Conservation (phyloP, 2,329 filamentous ascomycete genomes). For the Beauveria pseudobassiana region DNA sequence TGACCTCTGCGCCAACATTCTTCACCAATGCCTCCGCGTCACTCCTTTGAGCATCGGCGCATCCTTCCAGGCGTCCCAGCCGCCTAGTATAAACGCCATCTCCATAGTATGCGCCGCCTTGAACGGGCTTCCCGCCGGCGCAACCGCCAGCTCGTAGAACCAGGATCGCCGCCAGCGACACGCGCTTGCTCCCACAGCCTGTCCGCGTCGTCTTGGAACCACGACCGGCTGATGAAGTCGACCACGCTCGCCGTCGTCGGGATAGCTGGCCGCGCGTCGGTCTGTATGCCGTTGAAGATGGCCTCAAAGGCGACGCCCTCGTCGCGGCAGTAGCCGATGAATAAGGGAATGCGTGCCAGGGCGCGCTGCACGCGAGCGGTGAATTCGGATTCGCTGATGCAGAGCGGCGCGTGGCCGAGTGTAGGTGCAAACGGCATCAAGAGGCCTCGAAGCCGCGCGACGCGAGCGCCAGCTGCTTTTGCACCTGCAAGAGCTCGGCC, state of each 20-base stretch:
- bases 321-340: constrained; percentile 8
- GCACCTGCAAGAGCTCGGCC: constrained; percentile 6
- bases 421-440: constrained; percentile 11
- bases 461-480: constrained; percentile 5
- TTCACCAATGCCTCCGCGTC: constrained; percentile 3
- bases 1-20: constrained; percentile 11
- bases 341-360: neutral
- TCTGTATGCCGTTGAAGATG: neutral
- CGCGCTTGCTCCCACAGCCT: neutral
- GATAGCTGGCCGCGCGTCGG: neutral
- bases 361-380: neutral
- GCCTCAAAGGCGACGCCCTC: constrained; percentile 10
- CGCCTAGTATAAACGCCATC: constrained; percentile 14
- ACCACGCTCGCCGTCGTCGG: neutral
- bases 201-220: neutral
- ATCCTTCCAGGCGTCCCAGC: constrained; percentile 15
- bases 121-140: constrained; percentile 6
- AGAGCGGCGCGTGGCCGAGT: constrained; percentile 7
- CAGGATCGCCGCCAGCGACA: constrained; percentile 2
- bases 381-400: neutral
- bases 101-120: constrained; percentile 15
- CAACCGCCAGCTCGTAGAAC: constrained; percentile 11
- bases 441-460: constrained; percentile 4
- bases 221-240: neutral
- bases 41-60: constrained; percentile 15